These are phyloP conservation scores for Boletus pseudopeckii DNA, from an alignment of 768 basidiomycete species.

Conservation along the genomic window DNA sequence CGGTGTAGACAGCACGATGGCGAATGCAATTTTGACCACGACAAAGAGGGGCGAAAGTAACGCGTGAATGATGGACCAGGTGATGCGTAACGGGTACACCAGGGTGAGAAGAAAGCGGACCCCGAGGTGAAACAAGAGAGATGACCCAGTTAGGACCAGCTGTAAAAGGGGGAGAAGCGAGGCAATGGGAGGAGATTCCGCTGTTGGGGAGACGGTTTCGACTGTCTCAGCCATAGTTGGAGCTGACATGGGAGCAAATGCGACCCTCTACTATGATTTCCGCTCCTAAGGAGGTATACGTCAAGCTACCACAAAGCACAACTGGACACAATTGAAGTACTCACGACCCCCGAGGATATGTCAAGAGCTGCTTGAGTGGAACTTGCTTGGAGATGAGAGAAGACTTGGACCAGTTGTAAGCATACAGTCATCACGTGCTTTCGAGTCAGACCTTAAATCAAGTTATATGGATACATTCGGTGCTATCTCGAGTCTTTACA, in stretches of 20 bases:
- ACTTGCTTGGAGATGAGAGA: neutral
- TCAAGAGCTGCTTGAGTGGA: neutral
- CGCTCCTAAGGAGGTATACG: neutral
- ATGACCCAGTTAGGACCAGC: slow-evolving; percentile 3
- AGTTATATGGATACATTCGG: no score
- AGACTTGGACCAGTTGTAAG: neutral
- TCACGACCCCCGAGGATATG: neutral
- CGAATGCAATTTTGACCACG: slow-evolving; percentile 38
- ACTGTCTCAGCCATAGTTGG: neutral
- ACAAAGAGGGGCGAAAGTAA: slow-evolving; percentile 48
- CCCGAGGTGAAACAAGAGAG: slow-evolving; percentile 15
- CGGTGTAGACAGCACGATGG: slow-evolving; percentile 45
- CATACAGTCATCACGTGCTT: neutral
- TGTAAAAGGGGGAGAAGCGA: slow-evolving; percentile 21
- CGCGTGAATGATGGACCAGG: slow-evolving; percentile 33
- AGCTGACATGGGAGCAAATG: slow-evolving; percentile 7
- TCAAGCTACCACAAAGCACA: neutral
- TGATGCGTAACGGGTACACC: slow-evolving; percentile 18
- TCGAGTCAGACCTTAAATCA: no score
- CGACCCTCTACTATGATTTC: neutral
- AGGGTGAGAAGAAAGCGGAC: slow-evolving; percentile 9
- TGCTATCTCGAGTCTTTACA: neutral
- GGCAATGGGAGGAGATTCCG: slow-evolving; percentile 24
- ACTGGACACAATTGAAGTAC: neutral
- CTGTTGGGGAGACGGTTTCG: neutral